A percentile compares a stretch with the other conserved stretches of the same genome.
phyloP scores from a whole-genome alignment of 805 yeast species.

The Priceomyces carsonii region DNA sequence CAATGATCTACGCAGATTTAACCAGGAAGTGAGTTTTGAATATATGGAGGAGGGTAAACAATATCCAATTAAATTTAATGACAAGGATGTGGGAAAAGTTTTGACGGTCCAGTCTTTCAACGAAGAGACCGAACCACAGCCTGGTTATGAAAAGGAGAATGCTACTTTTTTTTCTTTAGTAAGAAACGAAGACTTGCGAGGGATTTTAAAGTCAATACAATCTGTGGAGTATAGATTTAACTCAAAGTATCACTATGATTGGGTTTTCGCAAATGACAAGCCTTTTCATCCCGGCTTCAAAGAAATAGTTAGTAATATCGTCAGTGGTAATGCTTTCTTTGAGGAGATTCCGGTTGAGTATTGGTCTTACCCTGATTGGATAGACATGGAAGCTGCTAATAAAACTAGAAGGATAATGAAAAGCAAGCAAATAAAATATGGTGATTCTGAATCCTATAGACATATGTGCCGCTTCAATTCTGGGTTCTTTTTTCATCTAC shows the following conservation, averaged over 20 bases:
- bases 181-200: constrained; percentile 15
- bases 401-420: constrained; percentile 22
- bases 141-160: constrained; percentile 9
- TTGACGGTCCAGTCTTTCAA: not conserved
- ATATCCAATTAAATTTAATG: constrained; percentile 3
- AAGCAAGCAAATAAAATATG: constrained; percentile 34
- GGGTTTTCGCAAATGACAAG: constrained; percentile 27
- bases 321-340: constrained; percentile 19
- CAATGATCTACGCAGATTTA: constrained; percentile 1
- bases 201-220: constrained; percentile 16
- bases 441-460: constrained; percentile 22
- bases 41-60: constrained; percentile 1
- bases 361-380: constrained; percentile 25
- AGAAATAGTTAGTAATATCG: constrained; percentile 13
- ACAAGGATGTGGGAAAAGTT: constrained; percentile 6
- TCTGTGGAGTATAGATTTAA: constrained; percentile 24
- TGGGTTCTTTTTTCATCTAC: constrained; percentile 21
- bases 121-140: not conserved
- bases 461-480: constrained; percentile 27
- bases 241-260: constrained; percentile 21
- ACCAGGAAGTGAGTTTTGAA: constrained; percentile 1
- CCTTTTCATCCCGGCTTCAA: constrained; percentile 23
- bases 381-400: constrained; percentile 26
- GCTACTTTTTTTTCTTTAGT: constrained; percentile 19
- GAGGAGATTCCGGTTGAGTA: constrained; percentile 20